Conservation (phyloP, 2,329 filamentous ascomycete species). For the Phaeoacremonium minimum region DNA sequence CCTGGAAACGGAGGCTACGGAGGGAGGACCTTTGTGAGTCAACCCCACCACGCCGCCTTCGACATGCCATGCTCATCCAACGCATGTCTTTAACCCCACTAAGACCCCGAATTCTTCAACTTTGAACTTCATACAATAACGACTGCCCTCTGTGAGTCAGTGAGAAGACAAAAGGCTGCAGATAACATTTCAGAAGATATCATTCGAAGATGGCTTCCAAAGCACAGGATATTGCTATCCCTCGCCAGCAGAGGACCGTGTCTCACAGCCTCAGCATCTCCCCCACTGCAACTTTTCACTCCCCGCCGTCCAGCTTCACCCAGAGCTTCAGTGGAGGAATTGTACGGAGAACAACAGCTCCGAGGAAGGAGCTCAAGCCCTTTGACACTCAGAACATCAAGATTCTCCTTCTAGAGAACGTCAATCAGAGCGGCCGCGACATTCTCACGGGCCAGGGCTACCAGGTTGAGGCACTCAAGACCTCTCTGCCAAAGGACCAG, state of each 20-base stretch:
- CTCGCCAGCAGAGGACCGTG: conserved; percentile 25
- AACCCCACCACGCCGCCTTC: no score
- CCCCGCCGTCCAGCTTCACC: conserved; percentile 57
- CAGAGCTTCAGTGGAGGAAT: conserved; percentile 38
- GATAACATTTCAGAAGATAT: no score
- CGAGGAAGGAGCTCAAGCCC: conserved; percentile 79
- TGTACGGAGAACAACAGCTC: conserved; percentile 33
- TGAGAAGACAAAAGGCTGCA: no score
- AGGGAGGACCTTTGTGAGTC: no score
- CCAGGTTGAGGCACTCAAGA: conserved; percentile 89
- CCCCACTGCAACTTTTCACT: conserved; percentile 71
- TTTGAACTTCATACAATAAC: no score
- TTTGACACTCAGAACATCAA: conserved; percentile 97
- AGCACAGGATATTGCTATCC: conserved; percentile 8
- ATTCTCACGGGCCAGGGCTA: conserved; percentile 85
- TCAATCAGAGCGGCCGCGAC: conserved; percentile 84
- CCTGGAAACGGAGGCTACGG: no score
- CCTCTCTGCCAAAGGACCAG: conserved; percentile 84
- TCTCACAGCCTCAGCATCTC: conserved; percentile 65
- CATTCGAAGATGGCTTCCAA: conserved; percentile 10
- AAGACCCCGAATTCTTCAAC: no score
- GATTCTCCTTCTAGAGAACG: conserved; percentile 91
- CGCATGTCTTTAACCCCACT: no score
- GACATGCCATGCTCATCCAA: no score
- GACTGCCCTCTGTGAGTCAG: no score